Evolutionary conservation across 768 basidiomycete species (phyloP).

Genomic region (Russula abietina): DNA sequence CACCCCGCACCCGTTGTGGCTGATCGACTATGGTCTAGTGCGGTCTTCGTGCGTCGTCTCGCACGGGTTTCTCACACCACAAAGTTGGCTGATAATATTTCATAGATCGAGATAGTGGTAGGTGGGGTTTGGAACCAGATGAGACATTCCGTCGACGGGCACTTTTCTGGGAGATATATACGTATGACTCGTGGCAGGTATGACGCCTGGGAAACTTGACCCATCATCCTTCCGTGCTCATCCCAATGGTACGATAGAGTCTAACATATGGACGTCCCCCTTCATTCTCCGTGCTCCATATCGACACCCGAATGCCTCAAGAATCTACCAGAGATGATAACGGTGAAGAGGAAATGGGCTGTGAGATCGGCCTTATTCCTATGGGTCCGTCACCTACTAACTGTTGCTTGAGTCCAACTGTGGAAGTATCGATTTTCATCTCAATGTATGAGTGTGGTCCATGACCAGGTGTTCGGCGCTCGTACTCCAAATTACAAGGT

Average conservation of each 20-base stretch:
- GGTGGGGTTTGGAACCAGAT: slow-evolving; percentile 51
- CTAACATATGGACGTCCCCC: slow-evolving; percentile 68
- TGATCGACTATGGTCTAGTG: slow-evolving; percentile 18
- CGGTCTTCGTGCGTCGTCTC: slow-evolving; percentile 47
- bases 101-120: slow-evolving; percentile 61
- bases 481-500: slow-evolving; percentile 53
- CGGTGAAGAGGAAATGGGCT: slow-evolving; percentile 57
- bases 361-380: slow-evolving; percentile 35
- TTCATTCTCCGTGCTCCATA: slow-evolving; percentile 43
- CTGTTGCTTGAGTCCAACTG: slow-evolving; percentile 42
- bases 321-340: slow-evolving; percentile 46
- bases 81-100: slow-evolving; percentile 16
- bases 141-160: slow-evolving; percentile 56
- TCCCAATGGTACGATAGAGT: slow-evolving; percentile 39
- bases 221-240: slow-evolving; percentile 8
- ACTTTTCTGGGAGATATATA: slow-evolving; percentile 59
- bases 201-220: slow-evolving; percentile 14
- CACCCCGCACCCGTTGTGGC: slow-evolving; percentile 23
- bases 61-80: slow-evolving; percentile 34
- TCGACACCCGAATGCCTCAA: slow-evolving; percentile 31
- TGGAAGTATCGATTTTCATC: slow-evolving; percentile 67
- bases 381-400: background rate
- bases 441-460: slow-evolving; percentile 56
- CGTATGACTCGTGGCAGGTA: slow-evolving; percentile 70
- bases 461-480: slow-evolving; percentile 64